Base-by-base conservation (phyloP, 768 basidiomycete species). In the Goffeauzyma gilvescens region DNA sequence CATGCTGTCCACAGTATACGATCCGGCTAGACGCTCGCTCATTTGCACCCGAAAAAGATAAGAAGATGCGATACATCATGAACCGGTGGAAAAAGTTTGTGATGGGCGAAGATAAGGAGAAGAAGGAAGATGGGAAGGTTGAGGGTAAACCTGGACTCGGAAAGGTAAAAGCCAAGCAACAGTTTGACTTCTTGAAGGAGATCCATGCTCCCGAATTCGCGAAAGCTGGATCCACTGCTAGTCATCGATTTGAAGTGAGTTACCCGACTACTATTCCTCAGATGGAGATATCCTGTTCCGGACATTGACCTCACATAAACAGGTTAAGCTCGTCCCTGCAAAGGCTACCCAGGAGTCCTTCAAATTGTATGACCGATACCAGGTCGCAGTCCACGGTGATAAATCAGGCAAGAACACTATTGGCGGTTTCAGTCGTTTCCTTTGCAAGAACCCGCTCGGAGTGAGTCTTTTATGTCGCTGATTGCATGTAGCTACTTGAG, bases 1-100 rank as follows among this genome's bases (percentile, higher is more conserved):
- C 85, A 8, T 95, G 90, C 58, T 96, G 90, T 59, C 84, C 89
- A 1, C 81, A 86, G 51, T 90, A 93, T 58, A 85, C 90, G 3
- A 95, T 95, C 60, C 82, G 75, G 2, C 45, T 59, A 4, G 49
- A 57, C 38, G 52, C 48, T 38, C 22, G 35, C 20, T 49, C 48
- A 32, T 49, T 44, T 40, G 50, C 48, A 23, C 42, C 54, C 1
- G 52, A 38, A 6, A 41, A 41, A n/a, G 40, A 48, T 35, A 56
- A 58, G 44, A 54, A 58, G 40, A 62, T 54, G 32, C 39, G 52
- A 32, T 50, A 59, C 26, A 50, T 60, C 25, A 34, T 58, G 5
- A 55, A 57, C 38, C 45, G 55, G 6, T 57, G 55, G 49, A 60
- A 56, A 39, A 44, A 54, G 35, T 59, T 50, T 38, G 43, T 63